Evolutionary conservation across 2,329 filamentous ascomycete genomes (phyloP).

Genomic region (Pseudocercospora crystallina): DNA sequence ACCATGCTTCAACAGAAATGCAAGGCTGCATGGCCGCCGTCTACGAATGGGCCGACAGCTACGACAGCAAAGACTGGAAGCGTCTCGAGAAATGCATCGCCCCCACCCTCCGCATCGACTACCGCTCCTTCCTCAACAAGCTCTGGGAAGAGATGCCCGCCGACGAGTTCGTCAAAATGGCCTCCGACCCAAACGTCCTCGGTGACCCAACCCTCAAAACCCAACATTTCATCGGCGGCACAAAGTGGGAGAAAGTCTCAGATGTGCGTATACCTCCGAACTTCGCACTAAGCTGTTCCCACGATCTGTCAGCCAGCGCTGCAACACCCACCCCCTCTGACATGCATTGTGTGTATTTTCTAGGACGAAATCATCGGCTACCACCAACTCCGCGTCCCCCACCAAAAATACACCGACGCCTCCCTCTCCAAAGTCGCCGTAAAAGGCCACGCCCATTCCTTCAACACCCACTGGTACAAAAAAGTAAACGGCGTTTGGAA

Average conservation of each 20-base stretch:
- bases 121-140: constrained; percentile 58
- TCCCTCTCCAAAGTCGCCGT: constrained; percentile 47
- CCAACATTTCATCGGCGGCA: constrained; percentile 58
- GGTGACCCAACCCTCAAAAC: constrained; percentile 56
- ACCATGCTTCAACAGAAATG: constrained; percentile 29
- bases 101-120: constrained; percentile 66
- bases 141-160: constrained; percentile 58
- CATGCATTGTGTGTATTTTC: no score
- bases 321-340: no score
- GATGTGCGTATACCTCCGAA: constrained; percentile 30
- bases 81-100: constrained; percentile 62
- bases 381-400: constrained; percentile 60
- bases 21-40: constrained; percentile 43
- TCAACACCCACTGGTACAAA: constrained; percentile 56
- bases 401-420: constrained; percentile 56
- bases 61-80: constrained; percentile 66
- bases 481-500: constrained; percentile 60
- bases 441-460: constrained; percentile 59
- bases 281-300: no score
- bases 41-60: constrained; percentile 66
- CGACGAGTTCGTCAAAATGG: constrained; percentile 54
- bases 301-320: no score
- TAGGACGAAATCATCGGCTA: constrained; percentile 32
- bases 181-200: constrained; percentile 53
- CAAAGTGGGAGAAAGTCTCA: constrained; percentile 51